Evolutionary conservation across 306 rosid genomes (phyloP), one percentile per base, ranked within the genome.

Genomic region (Pyrus pyrifolia): DNA sequence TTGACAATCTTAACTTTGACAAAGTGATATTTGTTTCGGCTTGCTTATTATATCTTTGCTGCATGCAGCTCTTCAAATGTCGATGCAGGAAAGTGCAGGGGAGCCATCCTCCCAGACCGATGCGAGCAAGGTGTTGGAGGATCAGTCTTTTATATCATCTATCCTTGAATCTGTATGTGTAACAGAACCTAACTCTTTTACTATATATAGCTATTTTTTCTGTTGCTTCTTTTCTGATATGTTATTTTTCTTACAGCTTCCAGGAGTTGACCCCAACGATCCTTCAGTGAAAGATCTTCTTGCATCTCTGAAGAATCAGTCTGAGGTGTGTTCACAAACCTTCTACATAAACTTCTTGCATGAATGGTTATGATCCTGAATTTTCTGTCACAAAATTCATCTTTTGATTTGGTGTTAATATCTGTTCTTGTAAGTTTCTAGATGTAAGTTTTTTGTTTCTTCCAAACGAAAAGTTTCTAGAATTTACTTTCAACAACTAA

Each of bases 191-290:
- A 14, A 35, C 15, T 59, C 10, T 22, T 60, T 31, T 51, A 59
- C 44, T 22, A 6, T 4, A 23, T 8, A 14, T 61, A 14, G 52
- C 67, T 25, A 11, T 0, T 51, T 51, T 51, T 15, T 2, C 21
- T 38, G 42, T 19, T 74, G 38, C 51, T 33, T 17, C 49, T 44
- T 11, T 62, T 40, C 67, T 84, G 69, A 81, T 61, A 6, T 23
- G 4, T 57, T 52, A 44, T 71, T 53, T 58, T 31, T 27, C 64
- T 63, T n/a, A 4, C 81, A 81, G 88, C 85, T 81, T 81, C 88
- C 83, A 8, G 85, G 85, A 57, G 88, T 81, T 78, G 85, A 85
- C 59, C 83, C 88, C 35, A 75, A 85, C 72, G 85, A 81, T 75
- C 88, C 88, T 33, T 80, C 85, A 40, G 85, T 81, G 52, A 79